These are phyloP conservation scores for Phytophthora megakarya DNA, from an alignment of 352 stramenopile species.

Conservation along the genomic window DNA sequence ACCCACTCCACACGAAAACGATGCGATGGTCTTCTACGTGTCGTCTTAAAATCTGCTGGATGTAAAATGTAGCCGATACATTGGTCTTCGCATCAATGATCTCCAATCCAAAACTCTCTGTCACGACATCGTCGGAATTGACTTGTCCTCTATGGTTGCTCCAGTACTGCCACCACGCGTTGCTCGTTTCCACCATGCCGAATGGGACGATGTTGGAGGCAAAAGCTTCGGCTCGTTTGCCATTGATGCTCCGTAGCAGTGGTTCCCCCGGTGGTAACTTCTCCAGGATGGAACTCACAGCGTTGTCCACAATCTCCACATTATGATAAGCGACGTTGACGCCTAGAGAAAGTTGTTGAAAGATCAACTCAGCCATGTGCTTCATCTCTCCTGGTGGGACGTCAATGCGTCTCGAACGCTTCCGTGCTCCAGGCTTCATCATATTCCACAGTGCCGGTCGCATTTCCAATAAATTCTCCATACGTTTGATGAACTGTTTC, in stretches of 20 bases:
- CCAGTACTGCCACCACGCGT: conserved; percentile 39
- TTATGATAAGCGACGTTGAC: conserved; percentile 35
- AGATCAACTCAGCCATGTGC: conserved; percentile 22
- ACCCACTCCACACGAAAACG: conserved; percentile 55
- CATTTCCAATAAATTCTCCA: conserved; percentile 24
- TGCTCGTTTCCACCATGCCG: conserved; percentile 28
- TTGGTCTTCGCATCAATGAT: conserved; percentile 42
- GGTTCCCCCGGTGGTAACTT: conserved; percentile 17
- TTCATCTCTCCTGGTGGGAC: conserved; percentile 8
- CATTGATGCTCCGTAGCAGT: conserved; percentile 21
- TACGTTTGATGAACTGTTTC: conserved; percentile 20
- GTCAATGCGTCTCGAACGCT: conserved; percentile 26
- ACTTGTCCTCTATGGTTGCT: conserved; percentile 7
- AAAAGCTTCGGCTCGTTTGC: conserved; percentile 3
- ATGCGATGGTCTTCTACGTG: conserved; percentile 53
- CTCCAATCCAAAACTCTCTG: conserved; percentile 58
- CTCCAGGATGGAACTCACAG: conserved; percentile 9
- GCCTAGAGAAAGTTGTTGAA: conserved; percentile 29
- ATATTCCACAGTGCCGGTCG: conserved; percentile 15
- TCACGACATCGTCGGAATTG: conserved; percentile 44
- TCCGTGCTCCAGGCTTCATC: conserved; percentile 8
- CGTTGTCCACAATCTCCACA: conserved; percentile 34
- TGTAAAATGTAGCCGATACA: conserved; percentile 45
- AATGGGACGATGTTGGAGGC: conserved; percentile 39
- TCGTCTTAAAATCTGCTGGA: conserved; percentile 51